phyloP scores from a whole-genome alignment of 495 filamentous ascomycete species.

The Penicillium roqueforti region DNA sequence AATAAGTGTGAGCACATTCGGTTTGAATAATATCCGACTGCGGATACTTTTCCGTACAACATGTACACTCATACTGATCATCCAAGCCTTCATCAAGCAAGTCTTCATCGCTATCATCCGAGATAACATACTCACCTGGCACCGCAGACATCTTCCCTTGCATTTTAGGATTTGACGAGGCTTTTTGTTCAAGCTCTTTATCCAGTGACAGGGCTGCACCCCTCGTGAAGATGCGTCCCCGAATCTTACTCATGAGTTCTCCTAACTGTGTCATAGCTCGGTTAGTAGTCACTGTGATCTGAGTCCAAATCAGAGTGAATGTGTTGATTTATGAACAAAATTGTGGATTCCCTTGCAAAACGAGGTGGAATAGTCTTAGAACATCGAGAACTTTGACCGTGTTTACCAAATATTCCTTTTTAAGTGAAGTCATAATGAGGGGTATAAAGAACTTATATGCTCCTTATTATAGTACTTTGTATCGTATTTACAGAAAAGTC shows the following conservation, averaged over 20 bases:
- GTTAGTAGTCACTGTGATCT: background rate
- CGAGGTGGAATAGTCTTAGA: background rate
- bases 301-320: background rate
- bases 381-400: background rate
- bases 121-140: background rate
- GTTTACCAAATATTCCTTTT: background rate
- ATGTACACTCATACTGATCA: constrained; percentile 6
- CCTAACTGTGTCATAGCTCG: background rate
- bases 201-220: background rate
- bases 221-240: no score
- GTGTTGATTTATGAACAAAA: background rate
- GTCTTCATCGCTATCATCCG: background rate
- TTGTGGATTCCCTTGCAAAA: background rate
- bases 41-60: constrained; percentile 4
- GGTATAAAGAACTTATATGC: background rate
- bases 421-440: background rate
- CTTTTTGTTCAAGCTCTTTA: background rate
- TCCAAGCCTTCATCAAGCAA: background rate
- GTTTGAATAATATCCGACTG: constrained; percentile 4
- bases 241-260: background rate
- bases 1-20: constrained; percentile 38
- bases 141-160: background rate
- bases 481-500: background rate
- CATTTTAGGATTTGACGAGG: background rate
- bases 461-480: background rate